A percentile compares a stretch with the other conserved stretches of the same genome.
Conservation (phyloP, 768 basidiomycete species). For the Leccinum disarticulatum region DNA sequence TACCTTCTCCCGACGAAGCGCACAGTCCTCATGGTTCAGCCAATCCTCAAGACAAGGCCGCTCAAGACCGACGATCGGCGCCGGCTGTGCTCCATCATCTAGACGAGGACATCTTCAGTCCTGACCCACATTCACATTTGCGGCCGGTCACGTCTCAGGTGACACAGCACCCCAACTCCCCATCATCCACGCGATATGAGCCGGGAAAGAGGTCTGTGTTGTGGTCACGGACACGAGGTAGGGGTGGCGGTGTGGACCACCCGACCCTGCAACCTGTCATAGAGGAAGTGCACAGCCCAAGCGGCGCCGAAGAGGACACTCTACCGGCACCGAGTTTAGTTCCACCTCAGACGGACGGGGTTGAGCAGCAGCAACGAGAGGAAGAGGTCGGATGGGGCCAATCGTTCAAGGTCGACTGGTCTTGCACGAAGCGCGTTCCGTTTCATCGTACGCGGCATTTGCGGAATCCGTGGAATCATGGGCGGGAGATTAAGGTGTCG, state of each 20-base stretch:
- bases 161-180: not conserved
- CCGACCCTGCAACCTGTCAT: slow-evolving; percentile 20
- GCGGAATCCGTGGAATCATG: slow-evolving; percentile 92
- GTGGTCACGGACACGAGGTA: slow-evolving; percentile 28
- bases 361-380: slow-evolving; percentile 13
- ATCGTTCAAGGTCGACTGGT: slow-evolving; percentile 82
- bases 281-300: slow-evolving; percentile 19
- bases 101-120: slow-evolving; percentile 33
- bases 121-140: slow-evolving; percentile 18
- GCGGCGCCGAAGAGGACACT: slow-evolving; percentile 20
- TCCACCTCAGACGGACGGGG: not conserved
- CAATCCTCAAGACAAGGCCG: not conserved
- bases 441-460: slow-evolving; percentile 78
- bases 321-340: not conserved
- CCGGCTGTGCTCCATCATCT: slow-evolving; percentile 50
- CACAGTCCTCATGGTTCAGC: not conserved
- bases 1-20: slow-evolving; percentile 8
- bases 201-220: slow-evolving; percentile 43
- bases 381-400: slow-evolving; percentile 58
- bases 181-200: slow-evolving; percentile 31
- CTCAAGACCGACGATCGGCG: slow-evolving; percentile 39
- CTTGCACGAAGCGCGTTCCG: slow-evolving; percentile 66
- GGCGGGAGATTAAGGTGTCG: slow-evolving; percentile 76
- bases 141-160: slow-evolving; percentile 9
- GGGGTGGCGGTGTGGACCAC: slow-evolving; percentile 17